These are phyloP conservation scores for Scutellaria galericulata DNA, from an alignment of 257 asterid species.

Conservation along the genomic window DNA sequence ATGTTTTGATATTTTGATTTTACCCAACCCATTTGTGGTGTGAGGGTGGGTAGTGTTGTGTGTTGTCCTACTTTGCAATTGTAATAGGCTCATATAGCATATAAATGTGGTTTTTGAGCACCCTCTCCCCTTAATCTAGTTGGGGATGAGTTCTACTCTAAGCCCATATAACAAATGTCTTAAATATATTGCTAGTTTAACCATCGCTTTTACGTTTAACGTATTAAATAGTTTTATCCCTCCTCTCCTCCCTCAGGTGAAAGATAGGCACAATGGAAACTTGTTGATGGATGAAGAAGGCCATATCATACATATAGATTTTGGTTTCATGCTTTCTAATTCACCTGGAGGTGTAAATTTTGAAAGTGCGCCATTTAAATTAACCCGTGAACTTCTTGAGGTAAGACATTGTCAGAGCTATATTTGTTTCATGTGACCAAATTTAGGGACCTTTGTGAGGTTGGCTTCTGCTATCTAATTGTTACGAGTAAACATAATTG, in stretches of 20 bases:
- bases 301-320: constrained; percentile 97
- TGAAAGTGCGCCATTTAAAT: constrained; percentile 98
- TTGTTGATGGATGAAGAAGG: constrained; percentile 99
- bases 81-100: neutral
- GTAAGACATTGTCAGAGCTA: constrained; percentile 42
- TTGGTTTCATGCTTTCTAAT: constrained; percentile 99
- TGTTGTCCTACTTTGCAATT: neutral
- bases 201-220: constrained; percentile 26
- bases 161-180: neutral
- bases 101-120: neutral
- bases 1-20: no score
- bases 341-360: constrained; percentile 99
- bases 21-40: no score
- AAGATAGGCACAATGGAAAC: constrained; percentile 98
- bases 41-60: neutral
- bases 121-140: constrained; percentile 6
- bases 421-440: constrained; percentile 23
- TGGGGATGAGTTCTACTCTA: neutral
- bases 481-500: constrained; percentile 17
- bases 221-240: neutral
- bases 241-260: constrained; percentile 54
- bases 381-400: constrained; percentile 99
- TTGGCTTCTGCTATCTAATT: constrained; percentile 19
- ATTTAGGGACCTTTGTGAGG: constrained; percentile 13
- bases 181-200: constrained; percentile 16